Evolutionary conservation across 257 asterid species (phyloP), one percentile per base, ranked within the genome.

Genomic region (Linaria vulgaris): DNA sequence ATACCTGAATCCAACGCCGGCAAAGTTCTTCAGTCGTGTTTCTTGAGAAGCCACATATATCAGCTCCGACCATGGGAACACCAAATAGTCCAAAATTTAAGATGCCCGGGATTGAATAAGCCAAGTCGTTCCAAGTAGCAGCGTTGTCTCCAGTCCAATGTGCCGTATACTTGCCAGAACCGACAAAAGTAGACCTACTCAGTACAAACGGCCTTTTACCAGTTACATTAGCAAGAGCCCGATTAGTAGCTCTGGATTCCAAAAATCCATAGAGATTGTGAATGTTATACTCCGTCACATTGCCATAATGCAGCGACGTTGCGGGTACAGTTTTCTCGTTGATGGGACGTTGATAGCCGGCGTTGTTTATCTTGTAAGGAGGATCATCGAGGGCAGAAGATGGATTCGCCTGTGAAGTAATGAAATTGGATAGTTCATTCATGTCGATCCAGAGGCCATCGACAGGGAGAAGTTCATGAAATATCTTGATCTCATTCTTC

Each of bases 61-160:
- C 99, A 1, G 99, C 96, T 44, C 99, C 99, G 67, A 89, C 91
- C 99, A 92, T 87, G 0, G 99, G 99, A 63, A 87, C 62, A 15
- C 99, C 99, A 72, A 89, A 92, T 16, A 92, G 23, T 14, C 99
- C 97, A 49, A 72, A 89, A 56, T 70, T 92, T 73, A 92, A 78
- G 49, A 92, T 80, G 72, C 88, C 63, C 0, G 96, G 83, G 44
- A 92, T 83, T 0, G 88, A 25, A 79, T 89, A 89, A 2, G 80
- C 86, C 73, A 92, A 68, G 77, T 92, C 97, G 27, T 78, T 74
- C 99, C 99, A 92, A 1, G 85, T 87, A 0, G 91, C 96, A 50
- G 83, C 89, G 77, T 89, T 87, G 77, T 92, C 97, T 39, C 99
- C 96, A 2, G 99, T 92, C 99, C 99, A 92, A 15, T 89, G 99